phyloP scores from a whole-genome alignment of 2,329 filamentous ascomycete genomes.

The Phialocephala subalpina region DNA sequence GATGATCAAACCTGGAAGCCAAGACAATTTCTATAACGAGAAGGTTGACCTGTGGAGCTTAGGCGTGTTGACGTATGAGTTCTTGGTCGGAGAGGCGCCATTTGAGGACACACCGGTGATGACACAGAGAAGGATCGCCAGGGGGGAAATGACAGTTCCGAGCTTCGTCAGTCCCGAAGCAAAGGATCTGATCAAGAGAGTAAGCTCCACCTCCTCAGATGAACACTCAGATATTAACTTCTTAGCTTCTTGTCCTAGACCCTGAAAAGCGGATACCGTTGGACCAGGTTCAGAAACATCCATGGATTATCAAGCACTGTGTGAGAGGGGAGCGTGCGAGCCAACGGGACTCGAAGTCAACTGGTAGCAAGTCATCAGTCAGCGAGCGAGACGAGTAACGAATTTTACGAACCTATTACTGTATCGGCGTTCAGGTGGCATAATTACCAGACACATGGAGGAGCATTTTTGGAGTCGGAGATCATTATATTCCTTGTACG shows the following conservation, averaged over 20 bases:
- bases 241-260: constrained; percentile 84
- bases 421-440: constrained; percentile 37
- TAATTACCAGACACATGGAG: constrained; percentile 27
- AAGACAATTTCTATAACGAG: constrained; percentile 90
- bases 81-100: constrained; percentile 92
- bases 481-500: constrained; percentile 42
- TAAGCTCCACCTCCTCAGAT: constrained; percentile 51
- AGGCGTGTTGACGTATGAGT: constrained; percentile 95
- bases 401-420: constrained; percentile 33
- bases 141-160: constrained; percentile 92
- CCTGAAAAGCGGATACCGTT: constrained; percentile 92
- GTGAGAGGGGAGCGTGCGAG: constrained; percentile 51
- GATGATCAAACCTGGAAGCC: constrained; percentile 86
- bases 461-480: constrained; percentile 41
- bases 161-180: constrained; percentile 91
- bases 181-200: constrained; percentile 89
- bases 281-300: constrained; percentile 87
- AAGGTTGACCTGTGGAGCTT: constrained; percentile 98
- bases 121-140: constrained; percentile 89
- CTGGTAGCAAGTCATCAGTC: constrained; percentile 40
- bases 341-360: constrained; percentile 44
- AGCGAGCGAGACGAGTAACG: constrained; percentile 38
- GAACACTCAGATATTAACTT: neutral
- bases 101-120: constrained; percentile 96
- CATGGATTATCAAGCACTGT: constrained; percentile 98